phyloP scores from a whole-genome alignment of 2,329 filamentous ascomycete genomes.

The Aspergillus ibericus region DNA sequence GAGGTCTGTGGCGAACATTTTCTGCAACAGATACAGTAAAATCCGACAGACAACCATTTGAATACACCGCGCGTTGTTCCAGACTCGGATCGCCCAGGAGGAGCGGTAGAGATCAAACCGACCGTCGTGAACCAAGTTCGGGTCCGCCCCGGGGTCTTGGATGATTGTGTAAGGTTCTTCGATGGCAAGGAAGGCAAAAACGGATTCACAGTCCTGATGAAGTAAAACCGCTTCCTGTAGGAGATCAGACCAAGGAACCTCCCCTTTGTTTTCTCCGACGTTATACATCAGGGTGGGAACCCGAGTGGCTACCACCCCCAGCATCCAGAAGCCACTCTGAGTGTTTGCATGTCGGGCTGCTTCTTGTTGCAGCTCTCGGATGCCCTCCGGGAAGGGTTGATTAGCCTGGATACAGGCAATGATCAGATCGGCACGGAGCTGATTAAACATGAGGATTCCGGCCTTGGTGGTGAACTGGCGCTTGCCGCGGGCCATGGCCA shows the following conservation, averaged over 20 bases:
- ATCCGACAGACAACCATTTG: slow-evolving; percentile 23
- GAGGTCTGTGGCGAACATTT: slow-evolving; percentile 10
- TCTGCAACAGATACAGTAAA: slow-evolving; percentile 14
- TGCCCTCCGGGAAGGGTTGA: slow-evolving; percentile 18
- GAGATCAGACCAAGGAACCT: slow-evolving; percentile 7
- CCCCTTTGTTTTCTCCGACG: slow-evolving; percentile 3
- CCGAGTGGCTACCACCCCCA: slow-evolving; percentile 18
- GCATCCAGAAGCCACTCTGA: slow-evolving; percentile 15
- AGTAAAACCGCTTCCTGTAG: slow-evolving; percentile 16
- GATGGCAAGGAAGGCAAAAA: neutral
- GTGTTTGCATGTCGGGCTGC: slow-evolving; percentile 16
- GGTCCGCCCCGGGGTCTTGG: neutral
- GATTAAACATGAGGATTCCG: slow-evolving; percentile 25
- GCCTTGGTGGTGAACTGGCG: slow-evolving; percentile 19
- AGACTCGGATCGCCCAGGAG: slow-evolving; percentile 22
- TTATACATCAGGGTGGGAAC: slow-evolving; percentile 15
- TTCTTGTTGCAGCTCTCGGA: slow-evolving; percentile 22
- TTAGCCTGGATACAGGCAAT: slow-evolving; percentile 17
- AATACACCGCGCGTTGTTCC: slow-evolving; percentile 23
- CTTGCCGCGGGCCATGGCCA: slow-evolving; percentile 25
- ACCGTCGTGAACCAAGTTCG: slow-evolving; percentile 14
- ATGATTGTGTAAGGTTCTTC: slow-evolving; percentile 16
- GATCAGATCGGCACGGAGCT: slow-evolving; percentile 26
- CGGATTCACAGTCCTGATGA: slow-evolving; percentile 8
- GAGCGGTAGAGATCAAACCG: slow-evolving; percentile 16